Percentiles rank a stretch among this genome's conserved stretches.
phyloP scores from a whole-genome alignment of 2,329 filamentous ascomycete genomes.

The Pestalotiopsis sp. region DNA sequence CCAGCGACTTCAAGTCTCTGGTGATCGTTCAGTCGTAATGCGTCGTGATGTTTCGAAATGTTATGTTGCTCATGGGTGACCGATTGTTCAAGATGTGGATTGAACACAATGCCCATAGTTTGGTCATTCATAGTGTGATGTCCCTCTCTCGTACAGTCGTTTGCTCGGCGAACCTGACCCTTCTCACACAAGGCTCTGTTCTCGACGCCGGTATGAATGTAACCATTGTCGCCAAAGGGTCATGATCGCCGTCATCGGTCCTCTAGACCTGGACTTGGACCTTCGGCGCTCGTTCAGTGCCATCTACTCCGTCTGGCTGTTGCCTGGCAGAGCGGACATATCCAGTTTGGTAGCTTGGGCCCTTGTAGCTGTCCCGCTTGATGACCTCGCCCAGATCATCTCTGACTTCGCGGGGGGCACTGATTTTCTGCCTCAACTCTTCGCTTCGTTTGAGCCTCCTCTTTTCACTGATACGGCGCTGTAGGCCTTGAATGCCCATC shows the following conservation, averaged over 20 bases:
- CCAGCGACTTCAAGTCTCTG: neutral
- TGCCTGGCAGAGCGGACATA: neutral
- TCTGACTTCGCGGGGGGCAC: conserved; percentile 59
- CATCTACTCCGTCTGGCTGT: neutral
- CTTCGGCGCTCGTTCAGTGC: conserved; percentile 11
- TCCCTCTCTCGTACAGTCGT: neutral
- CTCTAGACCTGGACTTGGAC: conserved; percentile 17
- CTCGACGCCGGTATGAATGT: conserved; percentile 6
- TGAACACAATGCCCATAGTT: neutral
- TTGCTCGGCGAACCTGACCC: neutral
- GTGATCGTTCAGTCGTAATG: neutral
- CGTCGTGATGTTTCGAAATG: neutral
- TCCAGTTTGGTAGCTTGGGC: conserved; percentile 31
- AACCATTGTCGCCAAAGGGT: neutral
- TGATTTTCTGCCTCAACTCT: conserved; percentile 63
- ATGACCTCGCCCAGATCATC: conserved; percentile 63
- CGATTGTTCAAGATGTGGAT: neutral
- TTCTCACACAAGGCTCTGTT: conserved; percentile 2
- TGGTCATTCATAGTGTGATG: neutral
- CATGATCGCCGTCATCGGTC: neutral
- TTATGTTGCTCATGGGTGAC: neutral
- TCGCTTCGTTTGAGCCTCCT: conserved; percentile 61
- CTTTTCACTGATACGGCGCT: conserved; percentile 59
- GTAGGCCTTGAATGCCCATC: conserved; percentile 52
- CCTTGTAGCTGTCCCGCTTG: conserved; percentile 44